A percentile compares a stretch with the other conserved stretches of the same genome.
Conservation (phyloP, 1,284 basidiomycete species). For the Cryptococcus depauperatus region DNA sequence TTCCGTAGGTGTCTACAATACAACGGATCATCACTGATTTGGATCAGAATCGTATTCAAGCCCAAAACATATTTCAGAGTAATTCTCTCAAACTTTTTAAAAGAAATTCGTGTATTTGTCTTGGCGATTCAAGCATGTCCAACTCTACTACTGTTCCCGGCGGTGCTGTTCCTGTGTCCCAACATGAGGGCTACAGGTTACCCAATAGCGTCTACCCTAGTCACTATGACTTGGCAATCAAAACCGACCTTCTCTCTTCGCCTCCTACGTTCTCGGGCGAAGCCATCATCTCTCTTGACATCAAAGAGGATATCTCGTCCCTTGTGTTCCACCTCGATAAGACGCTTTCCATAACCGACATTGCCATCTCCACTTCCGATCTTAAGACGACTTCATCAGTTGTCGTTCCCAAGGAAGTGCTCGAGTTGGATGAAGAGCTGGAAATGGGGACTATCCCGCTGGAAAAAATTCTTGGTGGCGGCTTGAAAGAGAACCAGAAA, state of each 20-base stretch:
- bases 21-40: no score
- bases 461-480: constrained; percentile 56
- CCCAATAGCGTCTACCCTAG: constrained; percentile 55
- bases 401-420: constrained; percentile 41
- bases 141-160: constrained; percentile 16
- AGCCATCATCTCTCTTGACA: constrained; percentile 68
- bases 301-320: constrained; percentile 56
- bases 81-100: neutral
- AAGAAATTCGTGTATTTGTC: constrained; percentile 18
- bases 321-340: constrained; percentile 64
- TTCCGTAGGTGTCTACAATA: no score
- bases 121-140: constrained; percentile 10
- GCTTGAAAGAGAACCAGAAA: constrained; percentile 55
- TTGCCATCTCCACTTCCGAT: constrained; percentile 57
- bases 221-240: constrained; percentile 76
- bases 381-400: constrained; percentile 53
- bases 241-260: constrained; percentile 67
- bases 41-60: no score
- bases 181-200: constrained; percentile 55
- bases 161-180: constrained; percentile 16
- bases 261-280: constrained; percentile 61
- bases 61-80: neutral
- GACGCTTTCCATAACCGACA: constrained; percentile 60
- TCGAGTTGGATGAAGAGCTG: constrained; percentile 53
- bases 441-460: constrained; percentile 61